Evolutionary conservation across 1,284 basidiomycete genomes (phyloP), one percentile per base, ranked within the genome.

Genomic region (Fomes fomentarius): DNA sequence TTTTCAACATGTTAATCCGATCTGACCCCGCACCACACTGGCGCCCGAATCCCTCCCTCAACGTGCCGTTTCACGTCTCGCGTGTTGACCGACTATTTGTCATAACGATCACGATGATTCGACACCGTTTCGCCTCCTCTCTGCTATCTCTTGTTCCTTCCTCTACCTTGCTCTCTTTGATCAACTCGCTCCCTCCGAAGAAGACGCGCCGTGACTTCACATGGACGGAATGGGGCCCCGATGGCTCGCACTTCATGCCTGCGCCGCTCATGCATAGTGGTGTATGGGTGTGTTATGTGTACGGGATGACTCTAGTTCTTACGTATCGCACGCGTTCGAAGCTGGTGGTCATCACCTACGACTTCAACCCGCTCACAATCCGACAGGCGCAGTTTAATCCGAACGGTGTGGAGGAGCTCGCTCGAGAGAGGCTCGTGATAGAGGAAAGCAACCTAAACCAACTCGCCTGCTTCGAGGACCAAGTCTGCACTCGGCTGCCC

Each of bases 231-330:
- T 87, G 85, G 85, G 82, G 82, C 15, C 76, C 76, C 2, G 47
- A 40, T 15, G 75, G 76, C 4, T 76, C 76, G 15, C 78, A 81
- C 21, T 63, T 82, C 57, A 60, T 80, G 28, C 56, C 57, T 10
- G 66, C 69, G 9, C 62, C 60, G 26, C 63, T 63, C 11, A 61
- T 62, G 26, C 73, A 73, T 40, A 77, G 77, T 31, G 52, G 67
- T 15, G 66, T 73, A 17, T 87, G 82, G 82, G 80, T 82, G 7
- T 87, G 85, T 69, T 83, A 81, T 61, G 77, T 84, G 24, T 78
- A 75, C 62, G 84, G 84, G 14, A 75, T 74, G 39, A 74, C 74
- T 52, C 83, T 74, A 52, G 75, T 71, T 57, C 72, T 58, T 47
- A 65, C 60, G 46, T 65, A 41, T 52, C 47, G 56, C 39, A 28